These are phyloP conservation scores for Tricholomella constricta DNA, from an alignment of 768 basidiomycete genomes.

Conservation along the genomic window DNA sequence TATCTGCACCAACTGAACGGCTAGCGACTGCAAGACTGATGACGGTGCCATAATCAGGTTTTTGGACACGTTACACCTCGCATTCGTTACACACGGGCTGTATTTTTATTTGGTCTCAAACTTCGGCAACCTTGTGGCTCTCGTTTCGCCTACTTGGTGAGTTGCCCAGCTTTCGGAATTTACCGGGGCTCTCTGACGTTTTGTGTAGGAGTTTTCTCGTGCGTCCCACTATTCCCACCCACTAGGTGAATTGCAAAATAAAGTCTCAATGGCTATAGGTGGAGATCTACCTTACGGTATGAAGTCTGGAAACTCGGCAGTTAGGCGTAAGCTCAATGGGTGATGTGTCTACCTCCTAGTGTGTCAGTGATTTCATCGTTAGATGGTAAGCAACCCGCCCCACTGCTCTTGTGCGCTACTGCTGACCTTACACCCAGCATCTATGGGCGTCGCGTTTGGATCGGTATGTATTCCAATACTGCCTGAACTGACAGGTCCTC, in stretches of 20 bases:
- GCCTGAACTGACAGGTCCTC: background rate
- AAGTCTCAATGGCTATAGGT: no score
- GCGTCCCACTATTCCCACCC: background rate
- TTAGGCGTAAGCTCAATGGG: background rate
- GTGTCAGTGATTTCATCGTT: conserved; percentile 31
- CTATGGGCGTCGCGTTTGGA: conserved; percentile 29
- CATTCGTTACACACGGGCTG: conserved; percentile 12
- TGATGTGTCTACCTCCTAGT: background rate
- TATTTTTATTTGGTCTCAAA: conserved; percentile 17
- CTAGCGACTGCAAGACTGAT: no score
- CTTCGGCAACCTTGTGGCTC: conserved; percentile 19
- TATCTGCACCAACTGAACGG: no score
- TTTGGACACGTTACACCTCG: conserved; percentile 17
- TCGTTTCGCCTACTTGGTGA: conserved; percentile 32
- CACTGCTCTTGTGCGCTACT: background rate
- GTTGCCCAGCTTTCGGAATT: background rate
- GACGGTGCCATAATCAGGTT: no score
- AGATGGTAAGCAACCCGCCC: conserved; percentile 27
- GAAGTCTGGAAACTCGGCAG: background rate
- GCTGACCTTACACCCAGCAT: conserved; percentile 17
- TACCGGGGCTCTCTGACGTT: background rate
- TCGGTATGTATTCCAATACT: conserved; percentile 16
- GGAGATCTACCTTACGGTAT: conserved; percentile 17
- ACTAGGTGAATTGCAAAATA: no score
- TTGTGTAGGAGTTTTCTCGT: conserved; percentile 13